These are phyloP conservation scores for Debaryomyces sp. DNA, from an alignment of 1,139 yeast species.

Conservation along the genomic window DNA sequence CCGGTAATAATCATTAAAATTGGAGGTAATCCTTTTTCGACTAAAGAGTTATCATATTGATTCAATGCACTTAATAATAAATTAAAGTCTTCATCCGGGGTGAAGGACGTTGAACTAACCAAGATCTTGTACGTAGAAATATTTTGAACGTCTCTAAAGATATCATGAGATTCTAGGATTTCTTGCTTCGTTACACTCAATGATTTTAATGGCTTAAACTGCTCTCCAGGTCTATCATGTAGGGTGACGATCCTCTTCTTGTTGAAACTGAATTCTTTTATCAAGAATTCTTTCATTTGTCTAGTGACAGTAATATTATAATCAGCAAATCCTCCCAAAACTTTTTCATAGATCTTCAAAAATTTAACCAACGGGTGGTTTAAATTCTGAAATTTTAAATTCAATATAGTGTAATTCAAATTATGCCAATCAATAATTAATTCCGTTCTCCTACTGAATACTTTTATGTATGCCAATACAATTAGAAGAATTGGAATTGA, in stretches of 20 bases:
- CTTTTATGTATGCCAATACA: constrained; percentile 54
- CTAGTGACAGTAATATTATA: constrained; percentile 81
- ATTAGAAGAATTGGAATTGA: constrained; percentile 79
- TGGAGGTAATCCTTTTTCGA: constrained; percentile 38
- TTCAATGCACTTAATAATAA: constrained; percentile 70
- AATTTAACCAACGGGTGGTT: constrained; percentile 65
- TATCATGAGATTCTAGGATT: constrained; percentile 38
- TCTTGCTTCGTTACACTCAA: constrained; percentile 23
- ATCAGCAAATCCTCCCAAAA: constrained; percentile 57
- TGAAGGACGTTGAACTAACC: constrained; percentile 88
- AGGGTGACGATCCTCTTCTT: constrained; percentile 44
- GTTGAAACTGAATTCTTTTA: constrained; percentile 53
- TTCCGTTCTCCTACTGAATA: constrained; percentile 59
- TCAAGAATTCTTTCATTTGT: constrained; percentile 66
- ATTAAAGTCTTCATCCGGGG: constrained; percentile 90
- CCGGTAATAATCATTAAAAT: constrained; percentile 83
- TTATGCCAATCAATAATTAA: constrained; percentile 96
- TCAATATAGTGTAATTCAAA: constrained; percentile 81
- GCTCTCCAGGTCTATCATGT: constrained; percentile 76
- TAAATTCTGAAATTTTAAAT: constrained; percentile 57
- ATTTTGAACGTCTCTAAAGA: constrained; percentile 40
- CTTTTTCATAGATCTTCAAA: constrained; percentile 58
- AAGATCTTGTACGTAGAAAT: constrained; percentile 57
- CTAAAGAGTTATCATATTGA: constrained; percentile 48
- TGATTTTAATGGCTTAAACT: constrained; percentile 54